Evolutionary conservation across 352 stramenopile species (phyloP), one percentile per base, ranked within the genome.

Genomic region (Phytophthora pini): DNA sequence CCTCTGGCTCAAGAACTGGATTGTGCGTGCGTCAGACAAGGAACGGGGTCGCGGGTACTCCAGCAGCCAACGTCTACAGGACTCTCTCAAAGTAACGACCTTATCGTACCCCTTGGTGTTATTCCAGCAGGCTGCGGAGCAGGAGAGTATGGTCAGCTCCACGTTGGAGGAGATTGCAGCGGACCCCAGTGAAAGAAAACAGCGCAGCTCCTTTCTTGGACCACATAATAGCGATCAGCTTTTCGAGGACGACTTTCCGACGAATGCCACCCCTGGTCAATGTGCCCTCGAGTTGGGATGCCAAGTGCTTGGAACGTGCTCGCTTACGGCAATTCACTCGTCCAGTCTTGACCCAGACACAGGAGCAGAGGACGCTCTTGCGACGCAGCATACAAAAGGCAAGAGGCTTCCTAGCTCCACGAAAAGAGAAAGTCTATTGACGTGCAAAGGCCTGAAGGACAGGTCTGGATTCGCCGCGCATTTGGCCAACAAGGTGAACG

Each of bases 1-100:
- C 46, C 52, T 95, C 3, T 95, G 85, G 85, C 69, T 95, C 9
- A 90, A 90, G 31, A 90, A 90, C 38, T 95, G 87, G 87, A 95
- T 95, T 49, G 86, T 94, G 17, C 74, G 81, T 17, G 79, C 87
- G 10, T 89, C 80, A 4, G 80, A 94, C 36, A 80, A 80, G n/a
- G 82, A 94, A 50, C 67, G 77, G 7, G 80, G 84, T 24, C 81
- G 85, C 47, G 85, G 82, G 0, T 94, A 92, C 51, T 79, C 60
- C 2, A 84, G 74, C 29, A 94, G 78, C 15, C 73, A 89, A 51
- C 73, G 74, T 15, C 77, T 94, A 2, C 80, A 88, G 46, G 84
- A 94, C 56, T 79, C 75, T 9, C 69, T 94, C 4, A 94, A 94
- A 57, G 65, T 91, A 17, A 82, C 70, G 1, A 90, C 85, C 7